Conservation (phyloP, 768 basidiomycete genomes). For the Mycena sanguinolenta region DNA sequence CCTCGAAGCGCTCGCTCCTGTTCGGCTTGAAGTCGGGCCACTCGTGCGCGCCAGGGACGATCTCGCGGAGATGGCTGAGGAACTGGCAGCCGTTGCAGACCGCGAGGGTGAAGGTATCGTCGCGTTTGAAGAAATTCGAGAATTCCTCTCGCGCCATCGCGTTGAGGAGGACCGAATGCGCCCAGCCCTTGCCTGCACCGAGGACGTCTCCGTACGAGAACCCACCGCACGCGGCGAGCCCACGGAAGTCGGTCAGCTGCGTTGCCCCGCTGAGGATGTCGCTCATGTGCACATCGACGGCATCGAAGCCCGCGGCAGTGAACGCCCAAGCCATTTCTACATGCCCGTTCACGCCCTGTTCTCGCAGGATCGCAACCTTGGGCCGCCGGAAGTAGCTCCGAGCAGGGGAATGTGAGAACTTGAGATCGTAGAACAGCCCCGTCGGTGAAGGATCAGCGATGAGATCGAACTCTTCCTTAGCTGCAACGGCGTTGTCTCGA, state of each 20-base stretch:
- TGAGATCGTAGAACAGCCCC: conserved; percentile 85
- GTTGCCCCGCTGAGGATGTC: conserved; percentile 86
- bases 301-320: conserved; percentile 69
- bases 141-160: conserved; percentile 65
- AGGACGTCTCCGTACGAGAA: too few species aligned
- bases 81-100: conserved; percentile 72
- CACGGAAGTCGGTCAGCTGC: conserved; percentile 79
- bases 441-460: conserved; percentile 69
- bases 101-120: conserved; percentile 89
- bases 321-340: conserved; percentile 99
- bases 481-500: conserved; percentile 81
- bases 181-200: conserved; percentile 98
- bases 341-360: conserved; percentile 99
- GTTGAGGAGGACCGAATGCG: conserved; percentile 82
- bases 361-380: conserved; percentile 93
- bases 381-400: conserved; percentile 70
- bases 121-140: conserved; percentile 80
- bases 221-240: conserved; percentile 55
- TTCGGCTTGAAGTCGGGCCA: conserved; percentile 97
- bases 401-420: conserved; percentile 60
- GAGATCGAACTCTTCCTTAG: conserved; percentile 77
- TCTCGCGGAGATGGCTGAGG: conserved; percentile 87
- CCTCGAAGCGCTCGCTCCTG: conserved; percentile 91
- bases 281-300: conserved; percentile 98
- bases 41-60: conserved; percentile 86